A percentile compares a stretch with the other conserved stretches of the same genome.
Evolutionary conservation across 2,329 filamentous ascomycete genomes (phyloP).

Genomic region (Paraconiothyrium sp.): DNA sequence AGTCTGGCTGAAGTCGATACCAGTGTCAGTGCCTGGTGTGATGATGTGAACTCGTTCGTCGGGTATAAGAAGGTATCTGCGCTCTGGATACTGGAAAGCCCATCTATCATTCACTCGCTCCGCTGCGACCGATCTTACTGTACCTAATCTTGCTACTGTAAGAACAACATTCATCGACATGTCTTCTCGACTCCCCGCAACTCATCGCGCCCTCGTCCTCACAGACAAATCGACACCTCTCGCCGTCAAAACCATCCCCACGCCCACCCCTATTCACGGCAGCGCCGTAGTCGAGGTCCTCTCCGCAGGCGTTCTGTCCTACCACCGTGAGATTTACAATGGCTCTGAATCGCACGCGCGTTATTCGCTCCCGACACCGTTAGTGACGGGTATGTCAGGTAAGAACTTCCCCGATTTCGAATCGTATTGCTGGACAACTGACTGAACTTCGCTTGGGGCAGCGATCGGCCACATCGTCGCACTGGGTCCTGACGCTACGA

Average conservation of each 20-base stretch:
- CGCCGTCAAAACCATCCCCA: conserved; percentile 30
- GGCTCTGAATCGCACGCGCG: conserved; percentile 36
- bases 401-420: neutral
- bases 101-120: too few species aligned
- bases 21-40: neutral
- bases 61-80: neutral
- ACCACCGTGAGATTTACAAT: conserved; percentile 53
- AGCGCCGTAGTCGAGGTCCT: conserved; percentile 54
- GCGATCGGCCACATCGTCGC: conserved; percentile 50
- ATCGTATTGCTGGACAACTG: neutral
- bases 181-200: neutral
- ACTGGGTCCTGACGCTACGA: conserved; percentile 49
- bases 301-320: conserved; percentile 51
- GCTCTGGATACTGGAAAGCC: too few species aligned
- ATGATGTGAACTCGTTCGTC: neutral
- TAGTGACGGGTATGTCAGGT: conserved; percentile 45
- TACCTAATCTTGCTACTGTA: too few species aligned
- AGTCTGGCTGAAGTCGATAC: neutral
- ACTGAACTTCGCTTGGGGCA: too few species aligned
- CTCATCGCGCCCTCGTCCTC: conserved; percentile 15
- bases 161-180: neutral
- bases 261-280: conserved; percentile 46
- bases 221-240: neutral
- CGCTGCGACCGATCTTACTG: neutral
- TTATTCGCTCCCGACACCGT: conserved; percentile 47